Conservation (phyloP, 768 basidiomycete genomes). For the Exidia glandulosa region DNA sequence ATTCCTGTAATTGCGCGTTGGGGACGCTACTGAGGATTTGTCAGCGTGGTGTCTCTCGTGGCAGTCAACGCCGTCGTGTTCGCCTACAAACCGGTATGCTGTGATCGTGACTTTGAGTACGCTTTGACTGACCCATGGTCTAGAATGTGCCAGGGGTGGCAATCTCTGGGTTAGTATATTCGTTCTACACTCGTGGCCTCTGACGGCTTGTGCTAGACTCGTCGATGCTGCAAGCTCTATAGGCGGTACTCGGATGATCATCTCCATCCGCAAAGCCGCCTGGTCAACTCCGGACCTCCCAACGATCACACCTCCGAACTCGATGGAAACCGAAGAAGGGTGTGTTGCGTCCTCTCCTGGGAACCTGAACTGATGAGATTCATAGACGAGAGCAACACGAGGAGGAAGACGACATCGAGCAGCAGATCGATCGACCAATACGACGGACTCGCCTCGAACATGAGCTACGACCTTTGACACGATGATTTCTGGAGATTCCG, state of each 20-base stretch:
- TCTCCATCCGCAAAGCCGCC: not conserved
- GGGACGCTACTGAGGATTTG: not conserved
- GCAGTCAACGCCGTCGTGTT: not conserved
- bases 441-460: too few relatives aligned
- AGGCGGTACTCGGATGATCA: not conserved
- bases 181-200: not conserved
- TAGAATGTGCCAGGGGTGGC: not conserved
- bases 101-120: too few relatives aligned
- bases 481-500: too few relatives aligned
- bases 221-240: not conserved
- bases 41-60: not conserved
- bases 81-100: not conserved
- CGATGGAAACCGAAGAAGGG: too few relatives aligned
- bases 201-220: not conserved
- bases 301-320: too few relatives aligned
- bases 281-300: not conserved
- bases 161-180: not conserved
- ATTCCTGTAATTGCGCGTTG: not conserved
- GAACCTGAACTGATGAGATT: too few relatives aligned
- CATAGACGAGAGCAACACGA: too few relatives aligned
- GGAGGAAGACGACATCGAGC: too few relatives aligned
- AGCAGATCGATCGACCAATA: too few relatives aligned
- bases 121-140: too few relatives aligned
- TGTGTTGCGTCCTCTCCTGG: too few relatives aligned
- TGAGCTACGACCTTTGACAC: too few relatives aligned